These are phyloP conservation scores for Metschnikowia reukaufii DNA, from an alignment of 805 yeast genomes.

Conservation along the genomic window DNA sequence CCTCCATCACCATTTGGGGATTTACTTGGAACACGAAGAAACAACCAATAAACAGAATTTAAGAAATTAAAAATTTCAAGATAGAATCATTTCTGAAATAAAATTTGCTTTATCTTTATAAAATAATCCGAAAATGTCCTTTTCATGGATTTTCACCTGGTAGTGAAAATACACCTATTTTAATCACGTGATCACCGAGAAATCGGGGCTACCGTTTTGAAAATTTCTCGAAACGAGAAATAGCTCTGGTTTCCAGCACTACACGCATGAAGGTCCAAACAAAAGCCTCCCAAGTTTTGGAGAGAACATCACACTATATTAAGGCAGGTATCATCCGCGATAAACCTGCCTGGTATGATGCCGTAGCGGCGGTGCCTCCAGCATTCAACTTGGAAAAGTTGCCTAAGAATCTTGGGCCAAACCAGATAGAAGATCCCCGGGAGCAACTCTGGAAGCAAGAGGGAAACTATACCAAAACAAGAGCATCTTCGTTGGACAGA, in stretches of 20 bases:
- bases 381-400: constrained; percentile 55
- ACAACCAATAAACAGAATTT: background rate
- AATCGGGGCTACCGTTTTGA: background rate
- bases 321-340: constrained; percentile 63
- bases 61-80: no score
- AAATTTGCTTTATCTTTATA: background rate
- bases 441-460: constrained; percentile 15
- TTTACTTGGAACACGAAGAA: background rate
- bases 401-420: constrained; percentile 31
- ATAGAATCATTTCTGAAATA: no score
- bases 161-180: no score
- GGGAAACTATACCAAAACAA: constrained; percentile 45
- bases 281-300: constrained; percentile 72
- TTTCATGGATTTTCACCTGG: background rate
- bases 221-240: constrained; percentile 10
- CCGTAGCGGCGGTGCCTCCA: constrained; percentile 83
- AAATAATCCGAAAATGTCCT: no score
- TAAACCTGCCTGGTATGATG: constrained; percentile 89
- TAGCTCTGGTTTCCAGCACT: background rate
- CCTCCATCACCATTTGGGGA: background rate
- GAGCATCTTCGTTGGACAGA: constrained; percentile 38
- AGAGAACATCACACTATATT: constrained; percentile 76
- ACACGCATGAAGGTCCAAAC: constrained; percentile 58
- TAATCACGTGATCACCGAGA: constrained; percentile 8
- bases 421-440: constrained; percentile 33